Evolutionary conservation across 169 alveolate species (phyloP).

Genomic region (Eimeria necatrix): DNA sequence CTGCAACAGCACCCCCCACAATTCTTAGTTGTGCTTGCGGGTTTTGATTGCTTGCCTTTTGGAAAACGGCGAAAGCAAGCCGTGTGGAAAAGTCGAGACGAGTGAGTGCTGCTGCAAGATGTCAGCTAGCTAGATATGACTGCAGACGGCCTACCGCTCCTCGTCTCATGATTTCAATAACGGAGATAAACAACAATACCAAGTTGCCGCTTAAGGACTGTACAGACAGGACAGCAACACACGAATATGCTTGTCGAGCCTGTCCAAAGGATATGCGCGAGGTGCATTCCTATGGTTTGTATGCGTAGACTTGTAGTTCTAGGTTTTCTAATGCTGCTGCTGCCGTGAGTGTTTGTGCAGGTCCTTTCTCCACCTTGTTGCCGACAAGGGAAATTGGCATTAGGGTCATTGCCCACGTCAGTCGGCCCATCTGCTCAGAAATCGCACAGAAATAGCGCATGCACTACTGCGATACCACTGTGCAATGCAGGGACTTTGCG

Average conservation of each 20-base stretch:
- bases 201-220: slow-evolving; percentile 27
- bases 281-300: not conserved
- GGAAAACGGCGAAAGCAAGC: not conserved
- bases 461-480: not conserved
- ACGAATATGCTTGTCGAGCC: not conserved
- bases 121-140: not conserved
- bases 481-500: too few relatives aligned
- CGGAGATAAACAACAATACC: slow-evolving; percentile 19
- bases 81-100: not conserved
- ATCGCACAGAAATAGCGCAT: not conserved
- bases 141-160: slow-evolving; percentile 23
- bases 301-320: not conserved
- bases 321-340: slow-evolving; percentile 52
- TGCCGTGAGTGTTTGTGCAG: not conserved
- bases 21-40: not conserved
- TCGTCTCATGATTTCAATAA: slow-evolving; percentile 41
- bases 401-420: slow-evolving; percentile 90
- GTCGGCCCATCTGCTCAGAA: slow-evolving; percentile 83
- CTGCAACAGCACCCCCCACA: slow-evolving; percentile 76
- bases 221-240: not conserved
- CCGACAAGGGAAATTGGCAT: slow-evolving; percentile 86
- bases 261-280: not conserved
- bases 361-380: not conserved
- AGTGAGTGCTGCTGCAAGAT: not conserved
- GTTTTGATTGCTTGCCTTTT: not conserved